phyloP scores from a whole-genome alignment of 2,329 filamentous ascomycete species.

The Trichoderma sp. region DNA sequence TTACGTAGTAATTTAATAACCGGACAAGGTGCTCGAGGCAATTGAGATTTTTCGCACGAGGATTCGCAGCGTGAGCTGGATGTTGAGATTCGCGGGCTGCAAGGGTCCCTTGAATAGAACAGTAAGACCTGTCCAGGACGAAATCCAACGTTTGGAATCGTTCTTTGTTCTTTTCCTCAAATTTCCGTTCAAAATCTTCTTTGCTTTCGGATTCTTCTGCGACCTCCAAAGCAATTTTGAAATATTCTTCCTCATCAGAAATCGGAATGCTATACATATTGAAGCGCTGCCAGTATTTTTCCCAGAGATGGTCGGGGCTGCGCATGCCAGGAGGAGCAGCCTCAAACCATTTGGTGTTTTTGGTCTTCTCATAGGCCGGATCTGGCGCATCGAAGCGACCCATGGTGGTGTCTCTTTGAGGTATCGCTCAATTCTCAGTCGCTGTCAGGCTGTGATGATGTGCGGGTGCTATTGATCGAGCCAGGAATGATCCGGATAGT shows the following conservation, averaged over 20 bases:
- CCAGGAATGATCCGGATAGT: background rate
- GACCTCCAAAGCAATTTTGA: background rate
- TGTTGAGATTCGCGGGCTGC: background rate
- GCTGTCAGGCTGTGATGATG: background rate
- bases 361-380: background rate
- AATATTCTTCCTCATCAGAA: background rate
- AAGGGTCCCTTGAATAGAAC: background rate
- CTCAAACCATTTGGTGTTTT: background rate
- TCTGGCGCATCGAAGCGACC: background rate
- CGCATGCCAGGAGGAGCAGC: background rate
- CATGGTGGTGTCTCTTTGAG: background rate
- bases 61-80: too few species aligned
- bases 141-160: too few species aligned
- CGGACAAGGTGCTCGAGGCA: background rate
- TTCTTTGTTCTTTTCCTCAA: background rate
- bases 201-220: background rate
- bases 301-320: background rate
- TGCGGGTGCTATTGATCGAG: background rate
- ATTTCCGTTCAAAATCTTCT: background rate
- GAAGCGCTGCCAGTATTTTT: background rate
- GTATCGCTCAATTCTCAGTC: background rate
- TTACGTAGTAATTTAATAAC: background rate
- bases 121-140: too few species aligned
- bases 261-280: conserved; percentile 2
- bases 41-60: background rate